Percentiles rank a stretch among this genome's conserved stretches.
phyloP scores from a whole-genome alignment of 2,329 filamentous ascomycete genomes.

The Colletotrichum australisinense region DNA sequence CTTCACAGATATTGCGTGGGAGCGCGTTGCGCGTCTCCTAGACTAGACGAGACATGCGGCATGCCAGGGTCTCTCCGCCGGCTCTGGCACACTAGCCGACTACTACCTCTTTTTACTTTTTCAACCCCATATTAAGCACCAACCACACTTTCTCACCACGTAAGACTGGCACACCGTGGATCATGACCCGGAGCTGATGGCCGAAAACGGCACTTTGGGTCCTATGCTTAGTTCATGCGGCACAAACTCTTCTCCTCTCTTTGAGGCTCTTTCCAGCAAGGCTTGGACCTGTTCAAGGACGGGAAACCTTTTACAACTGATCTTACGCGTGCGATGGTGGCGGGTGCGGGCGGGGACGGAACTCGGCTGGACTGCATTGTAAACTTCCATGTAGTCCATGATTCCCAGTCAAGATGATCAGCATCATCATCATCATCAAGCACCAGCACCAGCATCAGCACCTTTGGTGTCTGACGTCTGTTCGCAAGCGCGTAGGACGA shows the following conservation, averaged over 20 bases:
- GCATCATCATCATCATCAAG: too few species aligned
- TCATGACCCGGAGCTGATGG: conserved; percentile 7
- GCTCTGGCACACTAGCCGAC: not conserved
- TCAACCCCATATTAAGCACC: conserved; percentile 20
- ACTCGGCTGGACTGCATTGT: not conserved
- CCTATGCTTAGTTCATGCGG: conserved; percentile 22
- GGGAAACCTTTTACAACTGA: not conserved
- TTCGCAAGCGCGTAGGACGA: not conserved
- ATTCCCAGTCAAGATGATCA: not conserved
- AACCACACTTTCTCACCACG: conserved; percentile 22
- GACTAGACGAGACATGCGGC: conserved; percentile 17
- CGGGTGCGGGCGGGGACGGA: conserved; percentile 2
- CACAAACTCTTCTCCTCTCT: not conserved
- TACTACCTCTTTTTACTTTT: conserved; percentile 6
- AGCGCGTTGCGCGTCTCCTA: conserved; percentile 32
- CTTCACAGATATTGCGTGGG: conserved; percentile 14
- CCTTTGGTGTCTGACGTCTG: not conserved
- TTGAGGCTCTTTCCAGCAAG: conserved; percentile 29
- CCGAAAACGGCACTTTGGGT: conserved; percentile 11
- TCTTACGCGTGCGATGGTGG: conserved; percentile 23
- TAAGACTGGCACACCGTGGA: not conserved
- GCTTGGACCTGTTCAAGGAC: conserved; percentile 7
- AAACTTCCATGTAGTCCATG: not conserved
- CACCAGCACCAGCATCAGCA: not conserved
- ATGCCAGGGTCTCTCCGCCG: not conserved